Conservation (phyloP, 208 protist genomes). For the Crithidia sp. region DNA sequence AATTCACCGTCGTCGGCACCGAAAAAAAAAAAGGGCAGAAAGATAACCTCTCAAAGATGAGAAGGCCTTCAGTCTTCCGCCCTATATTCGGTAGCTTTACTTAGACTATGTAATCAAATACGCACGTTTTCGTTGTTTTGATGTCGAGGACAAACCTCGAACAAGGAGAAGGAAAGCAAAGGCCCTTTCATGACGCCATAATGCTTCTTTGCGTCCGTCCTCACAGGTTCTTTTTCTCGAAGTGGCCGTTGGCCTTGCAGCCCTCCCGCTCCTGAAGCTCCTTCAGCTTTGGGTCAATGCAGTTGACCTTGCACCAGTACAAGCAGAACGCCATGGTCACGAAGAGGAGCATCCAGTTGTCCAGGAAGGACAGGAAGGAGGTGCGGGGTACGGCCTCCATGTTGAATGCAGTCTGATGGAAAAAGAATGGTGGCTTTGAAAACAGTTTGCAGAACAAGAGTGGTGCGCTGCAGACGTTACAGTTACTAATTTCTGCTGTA, state of each 20-base stretch:
- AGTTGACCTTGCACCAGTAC: conserved; percentile 33
- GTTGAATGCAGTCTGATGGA: neutral
- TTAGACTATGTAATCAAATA: no score
- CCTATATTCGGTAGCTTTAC: no score
- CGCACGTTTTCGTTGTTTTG: no score
- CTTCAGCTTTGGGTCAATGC: conserved; percentile 22
- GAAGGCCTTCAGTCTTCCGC: no score
- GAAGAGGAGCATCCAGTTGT: conserved; percentile 57
- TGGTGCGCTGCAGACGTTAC: neutral
- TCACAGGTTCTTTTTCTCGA: neutral
- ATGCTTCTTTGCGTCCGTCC: no score
- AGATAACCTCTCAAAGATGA: no score
- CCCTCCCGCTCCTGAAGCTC: conserved; percentile 9
- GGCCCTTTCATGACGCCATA: no score
- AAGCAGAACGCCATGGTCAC: conserved; percentile 41
- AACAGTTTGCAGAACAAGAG: neutral
- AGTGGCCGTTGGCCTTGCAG: neutral
- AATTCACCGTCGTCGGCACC: no score
- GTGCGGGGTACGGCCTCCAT: conserved; percentile 5
- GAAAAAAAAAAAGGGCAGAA: no score
- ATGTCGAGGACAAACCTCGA: no score
- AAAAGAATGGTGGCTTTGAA: neutral
- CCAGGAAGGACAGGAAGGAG: conserved; percentile 45
- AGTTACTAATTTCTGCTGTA: neutral
- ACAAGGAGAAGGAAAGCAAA: no score